Base-by-base conservation (phyloP, 768 basidiomycete species). In the Scleroderma bovista region DNA sequence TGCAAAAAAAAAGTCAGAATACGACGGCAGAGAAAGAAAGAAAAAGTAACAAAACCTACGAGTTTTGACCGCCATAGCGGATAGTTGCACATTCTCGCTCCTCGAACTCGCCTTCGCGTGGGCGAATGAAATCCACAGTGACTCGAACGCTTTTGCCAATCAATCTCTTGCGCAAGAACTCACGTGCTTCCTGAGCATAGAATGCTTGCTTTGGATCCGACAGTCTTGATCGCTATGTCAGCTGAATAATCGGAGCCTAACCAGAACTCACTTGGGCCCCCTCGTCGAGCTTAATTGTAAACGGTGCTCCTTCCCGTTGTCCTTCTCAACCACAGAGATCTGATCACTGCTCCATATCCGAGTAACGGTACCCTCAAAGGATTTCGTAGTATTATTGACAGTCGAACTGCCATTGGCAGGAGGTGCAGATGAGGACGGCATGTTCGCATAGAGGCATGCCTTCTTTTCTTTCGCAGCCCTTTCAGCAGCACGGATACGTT, bases 271-370 rank as follows among this genome's bases (percentile, higher is more conserved):
- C 89, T 84, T 88, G 40, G 90, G 89, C 39, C 83, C 90, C 62
- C 87, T 78, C 32, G 88, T 88, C 3, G 94, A 95, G 61, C 92
- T 92, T 33, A 99, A 72, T 62, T 96, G 86, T 43, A 97, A 59
- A 50, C 92, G 78, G 34, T 81, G 82, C 68, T 97, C 94, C 64
- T 84, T 87, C 32, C 75, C 75, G 7, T 69, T 72, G 48, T 82
- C 86, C 63, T 83, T 87, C 50, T 86, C 84, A 3, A 81, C 69
- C 34, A 95, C 83, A 12, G 88, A 88, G 48, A 98, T 70, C 61
- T 92, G 90, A 66, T 98, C 95, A 8, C 86, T 91, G 46, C 84
- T 88, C 96, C 95, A 97, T 16, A 97, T 71, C 12, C 95, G 84
- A 26, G 82, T 69, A 10, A 98, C 93, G 3, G 79, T 80, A 1